phyloP scores from a whole-genome alignment of 495 filamentous ascomycete species.

The Talaromyces borbonicus region DNA sequence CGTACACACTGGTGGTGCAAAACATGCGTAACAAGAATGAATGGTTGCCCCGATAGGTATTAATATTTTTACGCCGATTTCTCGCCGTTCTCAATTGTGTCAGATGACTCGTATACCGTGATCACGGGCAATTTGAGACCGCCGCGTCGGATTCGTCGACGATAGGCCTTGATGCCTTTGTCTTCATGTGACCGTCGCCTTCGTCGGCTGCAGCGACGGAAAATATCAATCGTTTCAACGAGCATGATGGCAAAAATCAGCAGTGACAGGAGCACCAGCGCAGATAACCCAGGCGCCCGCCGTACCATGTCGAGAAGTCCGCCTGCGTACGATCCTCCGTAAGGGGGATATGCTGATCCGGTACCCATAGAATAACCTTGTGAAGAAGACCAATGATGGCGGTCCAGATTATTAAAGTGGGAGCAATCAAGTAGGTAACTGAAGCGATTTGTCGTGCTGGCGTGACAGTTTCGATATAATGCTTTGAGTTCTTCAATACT shows the following conservation, averaged over 20 bases:
- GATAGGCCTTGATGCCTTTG: not conserved
- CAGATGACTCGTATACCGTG: not conserved
- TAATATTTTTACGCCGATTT: not conserved
- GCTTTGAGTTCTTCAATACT: slow-evolving; percentile 1
- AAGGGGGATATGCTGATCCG: not conserved
- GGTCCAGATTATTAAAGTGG: not conserved
- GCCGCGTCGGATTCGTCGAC: not conserved
- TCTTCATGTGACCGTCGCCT: not conserved
- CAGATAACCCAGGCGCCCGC: not conserved
- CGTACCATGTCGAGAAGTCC: not conserved
- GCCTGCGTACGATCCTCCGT: not conserved
- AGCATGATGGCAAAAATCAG: not conserved
- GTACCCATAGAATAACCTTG: not conserved
- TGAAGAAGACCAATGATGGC: no score
- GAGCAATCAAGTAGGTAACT: slow-evolving; percentile 3
- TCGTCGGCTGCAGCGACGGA: not conserved
- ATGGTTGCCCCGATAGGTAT: not conserved
- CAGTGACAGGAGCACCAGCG: not conserved
- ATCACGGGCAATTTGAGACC: not conserved
- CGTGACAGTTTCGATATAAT: slow-evolving; percentile 1
- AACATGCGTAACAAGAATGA: not conserved
- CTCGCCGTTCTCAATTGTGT: not conserved
- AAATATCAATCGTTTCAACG: not conserved
- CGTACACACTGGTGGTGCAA: not conserved
- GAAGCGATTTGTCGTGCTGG: slow-evolving; percentile 1